Percentiles rank a stretch among this genome's conserved stretches.
Evolutionary conservation across 805 yeast species (phyloP).

Genomic region (Wickerhamomyces hampshirensis): DNA sequence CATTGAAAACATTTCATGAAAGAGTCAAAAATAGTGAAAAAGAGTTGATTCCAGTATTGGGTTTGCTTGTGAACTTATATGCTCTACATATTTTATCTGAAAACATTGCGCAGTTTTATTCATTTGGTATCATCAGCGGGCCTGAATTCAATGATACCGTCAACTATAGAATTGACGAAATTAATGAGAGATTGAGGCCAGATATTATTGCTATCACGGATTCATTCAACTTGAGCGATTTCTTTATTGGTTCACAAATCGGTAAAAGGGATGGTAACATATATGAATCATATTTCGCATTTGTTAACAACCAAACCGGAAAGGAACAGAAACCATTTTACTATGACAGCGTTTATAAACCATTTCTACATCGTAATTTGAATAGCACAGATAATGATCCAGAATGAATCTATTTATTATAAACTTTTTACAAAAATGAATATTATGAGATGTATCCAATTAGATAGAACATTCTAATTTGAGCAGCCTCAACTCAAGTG

Average conservation of each 20-base stretch:
- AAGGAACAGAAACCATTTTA: constrained; percentile 54
- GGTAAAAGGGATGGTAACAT: constrained; percentile 80
- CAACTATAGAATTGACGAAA: constrained; percentile 21
- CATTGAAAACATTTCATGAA: constrained; percentile 27
- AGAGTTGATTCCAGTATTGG: constrained; percentile 37
- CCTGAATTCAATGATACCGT: constrained; percentile 31
- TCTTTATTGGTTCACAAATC: constrained; percentile 74
- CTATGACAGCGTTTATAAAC: constrained; percentile 16
- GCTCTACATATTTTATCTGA: constrained; percentile 57
- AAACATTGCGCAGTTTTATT: constrained; percentile 59
- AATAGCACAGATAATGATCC: constrained; percentile 17
- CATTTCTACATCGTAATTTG: constrained; percentile 19
- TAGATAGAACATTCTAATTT: no score
- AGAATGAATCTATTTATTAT: background rate
- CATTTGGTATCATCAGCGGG: constrained; percentile 42
- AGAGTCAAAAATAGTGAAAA: constrained; percentile 28
- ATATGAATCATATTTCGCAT: constrained; percentile 71
- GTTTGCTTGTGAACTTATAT: constrained; percentile 53
- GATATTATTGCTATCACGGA: constrained; percentile 77
- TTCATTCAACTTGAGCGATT: constrained; percentile 75
- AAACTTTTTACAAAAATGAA: no score
- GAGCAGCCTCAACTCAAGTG: no score
- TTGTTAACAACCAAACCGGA: constrained; percentile 40
- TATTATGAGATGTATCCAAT: no score
- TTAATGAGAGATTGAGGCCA: constrained; percentile 48